Evolutionary conservation across 257 asterid species (phyloP), one percentile per base, ranked within the genome.

Genomic region (Solanum rostratum): DNA sequence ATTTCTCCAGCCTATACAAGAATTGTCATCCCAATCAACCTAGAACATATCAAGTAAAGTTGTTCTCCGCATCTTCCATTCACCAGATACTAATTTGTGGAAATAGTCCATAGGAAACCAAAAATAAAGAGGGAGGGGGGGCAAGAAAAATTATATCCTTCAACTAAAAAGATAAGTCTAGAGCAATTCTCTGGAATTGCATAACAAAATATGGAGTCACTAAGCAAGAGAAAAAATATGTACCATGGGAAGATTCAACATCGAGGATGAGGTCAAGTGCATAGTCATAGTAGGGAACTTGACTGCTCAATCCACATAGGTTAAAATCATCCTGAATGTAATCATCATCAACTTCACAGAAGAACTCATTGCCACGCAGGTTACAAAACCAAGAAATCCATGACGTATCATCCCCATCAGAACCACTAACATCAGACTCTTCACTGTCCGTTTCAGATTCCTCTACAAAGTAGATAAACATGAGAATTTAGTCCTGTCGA

Each of bases 351-450:
- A 95, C 99, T 88, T 96, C 98, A 83, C 99, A 96, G 84, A 96
- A 96, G 90, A 96, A 95, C 88, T 96, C 99, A 18, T 96, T 96
- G 80, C 99, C 99, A 18, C 99, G 91, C 90, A 95, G 89, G 89
- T 96, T 96, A 92, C 99, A 96, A 89, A 95, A 96, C 99, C 99
- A 96, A 43, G 99, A 93, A 88, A 96, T 95, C 99, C 99, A 96
- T 16, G 98, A 96, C 55, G 98, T 93, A 86, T 96, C 98, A 63
- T 96, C 99, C 88, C 98, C 99, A 82, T 96, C 99, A 84, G 99
- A 95, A 78, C 97, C 99, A 89, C 98, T 96, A 84, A 92, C 95
- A 84, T 95, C 98, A 86, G 98, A 95, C 88, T 92, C 99, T 87
- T 95, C 99, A 87, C 97, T 95, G 89, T 95, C 99, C 73, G 98